Evolutionary conservation across 768 basidiomycete genomes (phyloP).

Genomic region (Kwoniella sp.): DNA sequence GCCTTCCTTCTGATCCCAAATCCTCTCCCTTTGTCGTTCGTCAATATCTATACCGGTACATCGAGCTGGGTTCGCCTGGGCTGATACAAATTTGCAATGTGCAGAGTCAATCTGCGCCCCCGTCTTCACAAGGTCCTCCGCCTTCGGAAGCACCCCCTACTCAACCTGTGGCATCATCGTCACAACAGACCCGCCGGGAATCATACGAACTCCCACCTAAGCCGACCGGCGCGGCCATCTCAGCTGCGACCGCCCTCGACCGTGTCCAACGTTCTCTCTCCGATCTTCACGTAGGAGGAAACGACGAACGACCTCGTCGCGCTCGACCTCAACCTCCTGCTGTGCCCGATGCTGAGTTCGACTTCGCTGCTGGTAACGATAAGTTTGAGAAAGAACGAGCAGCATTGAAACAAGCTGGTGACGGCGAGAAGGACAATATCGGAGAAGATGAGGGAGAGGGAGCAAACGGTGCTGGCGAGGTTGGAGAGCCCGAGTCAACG

Average conservation of each 20-base stretch:
- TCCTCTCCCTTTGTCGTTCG: slow-evolving; percentile 4
- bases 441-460: slow-evolving; percentile 17
- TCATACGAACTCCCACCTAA: slow-evolving; percentile 34
- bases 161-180: slow-evolving; percentile 16
- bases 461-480: slow-evolving; percentile 4
- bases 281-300: slow-evolving; percentile 28
- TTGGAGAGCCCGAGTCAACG: slow-evolving; percentile 23
- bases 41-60: not conserved
- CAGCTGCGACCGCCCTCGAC: slow-evolving; percentile 45
- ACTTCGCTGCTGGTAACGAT: slow-evolving; percentile 42
- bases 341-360: slow-evolving; percentile 50
- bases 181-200: slow-evolving; percentile 14
- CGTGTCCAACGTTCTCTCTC: slow-evolving; percentile 47
- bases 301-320: slow-evolving; percentile 17
- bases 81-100: slow-evolving; percentile 18
- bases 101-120: slow-evolving; percentile 23
- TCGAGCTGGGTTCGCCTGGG: not conserved
- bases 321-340: slow-evolving; percentile 25
- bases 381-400: slow-evolving; percentile 38
- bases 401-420: slow-evolving; percentile 12
- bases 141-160: slow-evolving; percentile 12
- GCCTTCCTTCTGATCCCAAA: slow-evolving; percentile 53
- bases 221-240: slow-evolving; percentile 28
- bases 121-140: slow-evolving; percentile 15
- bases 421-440: slow-evolving; percentile 9